Evolutionary conservation across 345 rosid species (phyloP).

Genomic region (Eucalyptus paniculata): DNA sequence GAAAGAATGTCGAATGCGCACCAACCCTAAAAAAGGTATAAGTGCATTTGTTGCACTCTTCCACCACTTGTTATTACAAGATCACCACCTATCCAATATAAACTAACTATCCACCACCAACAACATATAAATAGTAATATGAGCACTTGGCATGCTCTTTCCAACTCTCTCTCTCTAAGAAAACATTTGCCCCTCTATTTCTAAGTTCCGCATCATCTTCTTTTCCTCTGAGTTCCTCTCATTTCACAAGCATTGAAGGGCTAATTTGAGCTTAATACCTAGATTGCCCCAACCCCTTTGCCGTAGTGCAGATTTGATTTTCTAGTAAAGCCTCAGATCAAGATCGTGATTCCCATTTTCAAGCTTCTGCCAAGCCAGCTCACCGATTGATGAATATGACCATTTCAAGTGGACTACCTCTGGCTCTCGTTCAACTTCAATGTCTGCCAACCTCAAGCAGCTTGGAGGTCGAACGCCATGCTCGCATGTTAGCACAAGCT

Average conservation of each 20-base stretch:
- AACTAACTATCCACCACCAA: neutral
- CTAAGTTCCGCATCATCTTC: neutral
- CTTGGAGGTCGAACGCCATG: neutral
- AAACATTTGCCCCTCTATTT: rapidly evolving
- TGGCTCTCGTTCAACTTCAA: neutral
- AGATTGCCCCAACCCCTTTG: neutral
- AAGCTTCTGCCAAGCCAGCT: neutral
- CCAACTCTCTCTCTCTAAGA: no score
- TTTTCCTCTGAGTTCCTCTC: neutral
- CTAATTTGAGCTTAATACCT: neutral
- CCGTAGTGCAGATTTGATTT: neutral
- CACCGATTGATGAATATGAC: neutral
- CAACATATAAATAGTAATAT: neutral
- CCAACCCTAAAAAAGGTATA: rapidly evolving
- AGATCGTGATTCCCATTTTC: neutral
- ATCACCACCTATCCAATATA: neutral
- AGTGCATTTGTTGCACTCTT: neutral
- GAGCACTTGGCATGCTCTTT: neutral
- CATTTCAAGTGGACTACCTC: neutral
- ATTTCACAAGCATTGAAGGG: neutral
- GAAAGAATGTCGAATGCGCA: neutral
- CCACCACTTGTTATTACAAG: neutral
- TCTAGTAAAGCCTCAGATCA: neutral
- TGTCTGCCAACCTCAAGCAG: neutral
- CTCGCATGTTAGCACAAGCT: neutral